Evolutionary conservation across 208 protist genomes (phyloP).

Genomic region (Lotmaria passim): DNA sequence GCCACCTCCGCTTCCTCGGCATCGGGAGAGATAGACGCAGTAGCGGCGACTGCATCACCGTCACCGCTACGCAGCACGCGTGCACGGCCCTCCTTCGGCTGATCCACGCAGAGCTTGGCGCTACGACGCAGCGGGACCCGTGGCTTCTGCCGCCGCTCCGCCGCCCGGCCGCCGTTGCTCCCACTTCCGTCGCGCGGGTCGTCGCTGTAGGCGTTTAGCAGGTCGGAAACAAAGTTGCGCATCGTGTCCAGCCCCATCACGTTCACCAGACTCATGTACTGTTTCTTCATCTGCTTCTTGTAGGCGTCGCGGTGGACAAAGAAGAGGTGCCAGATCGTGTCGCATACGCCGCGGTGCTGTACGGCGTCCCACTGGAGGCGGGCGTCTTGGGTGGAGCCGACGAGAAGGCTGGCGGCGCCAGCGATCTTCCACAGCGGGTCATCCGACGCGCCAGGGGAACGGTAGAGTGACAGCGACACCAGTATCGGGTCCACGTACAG

Average conservation of each 20-base stretch:
- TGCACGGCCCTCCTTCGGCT: not conserved
- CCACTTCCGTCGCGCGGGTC: not conserved
- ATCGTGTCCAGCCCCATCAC: constrained; percentile 74
- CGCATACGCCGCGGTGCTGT: constrained; percentile 56
- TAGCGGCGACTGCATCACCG: not conserved
- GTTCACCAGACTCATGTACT: constrained; percentile 80
- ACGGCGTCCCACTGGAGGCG: constrained; percentile 71
- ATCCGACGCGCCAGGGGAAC: constrained; percentile 62
- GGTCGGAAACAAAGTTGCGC: constrained; percentile 74
- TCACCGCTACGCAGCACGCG: not conserved
- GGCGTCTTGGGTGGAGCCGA: constrained; percentile 73
- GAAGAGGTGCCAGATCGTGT: constrained; percentile 73
- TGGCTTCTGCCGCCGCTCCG: constrained; percentile 44
- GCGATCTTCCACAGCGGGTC: constrained; percentile 77
- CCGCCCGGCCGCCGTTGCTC: not conserved
- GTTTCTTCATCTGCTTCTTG: constrained; percentile 48
- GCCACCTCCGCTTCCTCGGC: constrained; percentile 1
- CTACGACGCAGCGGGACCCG: constrained; percentile 41
- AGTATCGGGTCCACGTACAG: constrained; percentile 65
- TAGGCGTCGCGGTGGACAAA: constrained; percentile 73
- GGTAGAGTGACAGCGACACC: constrained; percentile 80
- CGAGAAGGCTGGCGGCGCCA: constrained; percentile 64
- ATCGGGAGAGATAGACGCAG: not conserved
- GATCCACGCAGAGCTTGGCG: constrained; percentile 9
- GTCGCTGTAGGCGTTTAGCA: constrained; percentile 48